phyloP scores from a whole-genome alignment of 1,284 basidiomycete genomes.

The Ustilago vetiveriae region DNA sequence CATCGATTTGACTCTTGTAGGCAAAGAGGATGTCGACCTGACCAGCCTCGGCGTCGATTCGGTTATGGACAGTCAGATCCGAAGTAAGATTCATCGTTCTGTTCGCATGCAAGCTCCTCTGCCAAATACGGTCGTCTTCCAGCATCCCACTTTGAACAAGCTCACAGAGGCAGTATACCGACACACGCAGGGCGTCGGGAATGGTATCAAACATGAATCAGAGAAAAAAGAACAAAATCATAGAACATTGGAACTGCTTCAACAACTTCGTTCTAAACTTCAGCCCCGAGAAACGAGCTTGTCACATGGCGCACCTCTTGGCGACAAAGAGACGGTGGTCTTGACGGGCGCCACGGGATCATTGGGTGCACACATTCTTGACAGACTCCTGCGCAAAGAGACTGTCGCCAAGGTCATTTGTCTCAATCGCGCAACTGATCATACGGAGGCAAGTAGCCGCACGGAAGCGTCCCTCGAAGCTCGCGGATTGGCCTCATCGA shows the following conservation, averaged over 20 bases:
- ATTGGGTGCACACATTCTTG: slow-evolving; percentile 47
- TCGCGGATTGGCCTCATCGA: slow-evolving; percentile 11
- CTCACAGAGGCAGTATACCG: slow-evolving; percentile 51
- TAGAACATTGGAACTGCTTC: slow-evolving; percentile 11
- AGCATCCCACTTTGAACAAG: slow-evolving; percentile 69
- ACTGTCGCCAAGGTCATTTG: slow-evolving; percentile 33
- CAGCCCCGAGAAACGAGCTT: slow-evolving; percentile 6
- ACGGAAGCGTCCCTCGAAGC: slow-evolving; percentile 26
- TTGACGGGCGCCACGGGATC: slow-evolving; percentile 54
- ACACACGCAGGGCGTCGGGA: not conserved
- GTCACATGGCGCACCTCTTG: not conserved
- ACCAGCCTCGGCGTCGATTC: slow-evolving; percentile 73
- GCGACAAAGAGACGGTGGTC: slow-evolving; percentile 21
- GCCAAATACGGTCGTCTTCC: slow-evolving; percentile 69
- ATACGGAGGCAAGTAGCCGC: slow-evolving; percentile 33
- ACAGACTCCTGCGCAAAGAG: slow-evolving; percentile 24
- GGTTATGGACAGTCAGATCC: slow-evolving; percentile 72
- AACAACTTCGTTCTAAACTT: slow-evolving; percentile 16
- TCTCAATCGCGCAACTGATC: slow-evolving; percentile 29
- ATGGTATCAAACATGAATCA: not conserved
- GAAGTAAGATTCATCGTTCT: slow-evolving; percentile 54
- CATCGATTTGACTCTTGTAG: slow-evolving; percentile 54
- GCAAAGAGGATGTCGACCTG: slow-evolving; percentile 63
- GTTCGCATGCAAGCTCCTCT: slow-evolving; percentile 35
- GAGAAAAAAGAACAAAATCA: slow-evolving; percentile 60